A percentile compares a stretch with the other conserved stretches of the same genome.
Evolutionary conservation across 1,284 basidiomycete genomes (phyloP).

Genomic region (Polyporus tsugae): DNA sequence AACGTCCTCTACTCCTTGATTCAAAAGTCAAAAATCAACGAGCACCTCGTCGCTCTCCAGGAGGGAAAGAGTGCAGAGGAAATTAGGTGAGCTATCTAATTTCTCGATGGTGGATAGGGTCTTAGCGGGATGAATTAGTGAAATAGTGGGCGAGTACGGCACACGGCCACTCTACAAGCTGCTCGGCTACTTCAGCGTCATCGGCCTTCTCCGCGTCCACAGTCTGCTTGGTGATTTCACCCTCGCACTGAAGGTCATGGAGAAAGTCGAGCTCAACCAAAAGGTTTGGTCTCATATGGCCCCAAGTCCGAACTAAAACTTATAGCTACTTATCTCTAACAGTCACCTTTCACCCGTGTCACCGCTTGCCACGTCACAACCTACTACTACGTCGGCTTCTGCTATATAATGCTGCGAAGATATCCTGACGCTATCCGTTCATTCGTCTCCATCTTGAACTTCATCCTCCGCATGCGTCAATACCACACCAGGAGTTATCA

Average conservation of each 20-base stretch:
- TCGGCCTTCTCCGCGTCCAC: constrained; percentile 95
- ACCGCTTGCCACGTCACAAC: constrained; percentile 95
- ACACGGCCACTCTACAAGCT: constrained; percentile 90
- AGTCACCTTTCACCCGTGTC: constrained; percentile 89
- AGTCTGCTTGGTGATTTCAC: constrained; percentile 97
- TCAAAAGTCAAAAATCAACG: constrained; percentile 96
- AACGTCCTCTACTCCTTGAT: constrained; percentile 98
- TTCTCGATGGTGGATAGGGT: background rate
- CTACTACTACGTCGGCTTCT: constrained; percentile 96
- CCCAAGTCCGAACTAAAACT: background rate
- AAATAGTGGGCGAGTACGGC: constrained; percentile 93
- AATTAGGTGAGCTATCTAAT: constrained; percentile 68
- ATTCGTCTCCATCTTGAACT: constrained; percentile 93
- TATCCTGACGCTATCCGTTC: constrained; percentile 96
- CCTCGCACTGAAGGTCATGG: constrained; percentile 94
- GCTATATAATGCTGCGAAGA: constrained; percentile 94
- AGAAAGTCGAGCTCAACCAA: constrained; percentile 90
- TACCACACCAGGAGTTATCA: constrained; percentile 97
- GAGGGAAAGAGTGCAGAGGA: constrained; percentile 85
- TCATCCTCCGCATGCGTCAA: constrained; percentile 91
- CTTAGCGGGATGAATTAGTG: constrained; percentile 52
- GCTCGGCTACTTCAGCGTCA: constrained; percentile 97
- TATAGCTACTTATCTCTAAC: background rate
- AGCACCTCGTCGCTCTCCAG: constrained; percentile 87
- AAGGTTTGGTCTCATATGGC: constrained; percentile 55